Evolutionary conservation across 2,329 filamentous ascomycete genomes (phyloP).

Genomic region (Hymenoscyphus salicellus): DNA sequence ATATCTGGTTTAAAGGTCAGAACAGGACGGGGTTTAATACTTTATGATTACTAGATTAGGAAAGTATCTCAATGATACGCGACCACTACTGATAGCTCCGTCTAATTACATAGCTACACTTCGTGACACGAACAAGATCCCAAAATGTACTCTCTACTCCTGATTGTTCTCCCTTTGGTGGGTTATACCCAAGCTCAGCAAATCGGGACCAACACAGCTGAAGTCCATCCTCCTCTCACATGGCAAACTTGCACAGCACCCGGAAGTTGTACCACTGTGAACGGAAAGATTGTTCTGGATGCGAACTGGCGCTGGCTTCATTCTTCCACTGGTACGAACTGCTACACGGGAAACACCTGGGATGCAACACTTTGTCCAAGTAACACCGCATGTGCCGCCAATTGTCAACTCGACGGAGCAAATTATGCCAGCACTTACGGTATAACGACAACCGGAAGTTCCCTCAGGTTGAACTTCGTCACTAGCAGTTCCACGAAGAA

Average conservation of each 20-base stretch:
- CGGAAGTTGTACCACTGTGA: constrained; percentile 47
- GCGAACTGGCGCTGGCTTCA: constrained; percentile 60
- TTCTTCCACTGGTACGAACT: constrained; percentile 28
- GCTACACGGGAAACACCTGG: constrained; percentile 45
- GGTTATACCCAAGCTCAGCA: constrained; percentile 46
- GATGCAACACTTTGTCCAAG: constrained; percentile 43
- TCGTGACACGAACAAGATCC: not conserved
- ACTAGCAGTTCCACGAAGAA: constrained; percentile 41
- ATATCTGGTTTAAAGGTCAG: too few species aligned
- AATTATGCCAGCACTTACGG: constrained; percentile 53
- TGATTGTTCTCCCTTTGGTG: constrained; percentile 41
- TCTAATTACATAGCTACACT: too few species aligned
- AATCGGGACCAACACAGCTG: constrained; percentile 44
- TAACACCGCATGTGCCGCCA: constrained; percentile 44
- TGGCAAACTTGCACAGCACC: constrained; percentile 49
- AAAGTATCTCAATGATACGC: too few species aligned
- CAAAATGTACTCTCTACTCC: constrained; percentile 31
- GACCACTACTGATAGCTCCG: too few species aligned
- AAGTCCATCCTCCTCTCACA: constrained; percentile 51
- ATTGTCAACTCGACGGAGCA: constrained; percentile 54
- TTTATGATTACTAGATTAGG: too few species aligned
- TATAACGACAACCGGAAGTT: constrained; percentile 50
- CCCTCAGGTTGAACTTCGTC: constrained; percentile 56
- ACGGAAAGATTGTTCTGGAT: constrained; percentile 51
- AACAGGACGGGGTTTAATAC: too few species aligned